phyloP scores from a whole-genome alignment of 371 early-diverging fungal species.

The Mortierella sp. region DNA sequence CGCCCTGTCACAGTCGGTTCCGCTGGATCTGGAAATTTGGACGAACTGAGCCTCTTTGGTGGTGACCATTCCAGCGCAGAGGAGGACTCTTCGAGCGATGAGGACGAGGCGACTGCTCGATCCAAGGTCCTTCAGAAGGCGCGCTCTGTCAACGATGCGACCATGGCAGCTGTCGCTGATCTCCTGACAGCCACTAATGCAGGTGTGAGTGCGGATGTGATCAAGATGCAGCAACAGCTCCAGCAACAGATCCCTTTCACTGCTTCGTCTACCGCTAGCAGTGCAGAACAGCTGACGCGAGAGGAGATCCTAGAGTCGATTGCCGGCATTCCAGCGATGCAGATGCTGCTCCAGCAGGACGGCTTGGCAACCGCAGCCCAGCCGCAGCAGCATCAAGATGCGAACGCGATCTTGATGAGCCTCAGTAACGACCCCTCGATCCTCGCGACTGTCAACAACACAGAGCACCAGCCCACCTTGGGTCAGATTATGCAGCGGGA shows the following conservation, averaged over 20 bases:
- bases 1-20: not conserved
- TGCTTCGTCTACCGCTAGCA: not conserved
- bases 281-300: not conserved
- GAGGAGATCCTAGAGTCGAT: conserved; percentile 27
- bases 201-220: conserved; percentile 19
- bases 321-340: conserved; percentile 13
- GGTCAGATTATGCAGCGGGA: conserved; percentile 4
- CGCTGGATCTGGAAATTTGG: not conserved
- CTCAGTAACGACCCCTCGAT: conserved; percentile 32
- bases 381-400: conserved; percentile 6
- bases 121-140: not conserved
- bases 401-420: conserved; percentile 21
- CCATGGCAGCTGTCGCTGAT: conserved; percentile 19
- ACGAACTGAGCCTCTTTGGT: not conserved
- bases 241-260: conserved; percentile 17
- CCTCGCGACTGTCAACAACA: conserved; percentile 26
- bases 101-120: not conserved
- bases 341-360: conserved; percentile 11
- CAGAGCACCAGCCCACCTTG: conserved; percentile 14
- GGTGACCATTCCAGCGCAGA: not conserved
- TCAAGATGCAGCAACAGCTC: conserved; percentile 23
- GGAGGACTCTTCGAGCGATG: conserved; percentile 8
- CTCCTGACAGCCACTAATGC: conserved; percentile 3
- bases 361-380: not conserved
- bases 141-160: not conserved